A percentile compares a stretch with the other conserved stretches of the same genome.
Conservation (phyloP, 352 stramenopile species). For the Phytophthora podocarpi region DNA sequence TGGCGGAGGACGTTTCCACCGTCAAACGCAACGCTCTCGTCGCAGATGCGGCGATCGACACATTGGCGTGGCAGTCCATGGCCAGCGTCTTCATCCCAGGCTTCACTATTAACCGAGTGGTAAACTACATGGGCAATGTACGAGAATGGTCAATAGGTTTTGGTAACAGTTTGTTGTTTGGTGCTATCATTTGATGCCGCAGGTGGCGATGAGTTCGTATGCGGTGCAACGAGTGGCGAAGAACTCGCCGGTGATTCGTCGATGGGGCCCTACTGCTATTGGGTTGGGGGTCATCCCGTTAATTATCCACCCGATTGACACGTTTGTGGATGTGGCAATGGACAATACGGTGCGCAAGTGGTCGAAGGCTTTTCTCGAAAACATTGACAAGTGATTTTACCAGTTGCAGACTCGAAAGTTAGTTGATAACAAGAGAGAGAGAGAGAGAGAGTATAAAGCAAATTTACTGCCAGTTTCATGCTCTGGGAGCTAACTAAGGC, state of each 20-base stretch:
- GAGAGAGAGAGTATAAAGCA: too few relatives aligned
- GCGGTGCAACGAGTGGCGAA: constrained; percentile 43
- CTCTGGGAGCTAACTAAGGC: too few relatives aligned
- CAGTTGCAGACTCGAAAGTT: too few relatives aligned
- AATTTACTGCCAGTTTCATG: too few relatives aligned
- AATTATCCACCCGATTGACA: constrained; percentile 90
- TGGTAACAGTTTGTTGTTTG: too few relatives aligned
- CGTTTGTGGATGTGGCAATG: constrained; percentile 62
- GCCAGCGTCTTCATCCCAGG: constrained; percentile 84
- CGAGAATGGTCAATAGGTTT: too few relatives aligned
- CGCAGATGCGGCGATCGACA: constrained; percentile 59
- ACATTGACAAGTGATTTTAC: constrained; percentile 27
- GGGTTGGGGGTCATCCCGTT: constrained; percentile 84
- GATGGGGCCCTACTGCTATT: constrained; percentile 75
- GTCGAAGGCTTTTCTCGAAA: constrained; percentile 35
- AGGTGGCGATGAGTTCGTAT: constrained; percentile 51
- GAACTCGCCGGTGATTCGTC: constrained; percentile 49
- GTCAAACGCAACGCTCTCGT: constrained; percentile 42
- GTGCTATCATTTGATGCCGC: too few relatives aligned
- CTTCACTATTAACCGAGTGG: constrained; percentile 87
- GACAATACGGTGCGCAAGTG: constrained; percentile 59
- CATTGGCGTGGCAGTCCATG: constrained; percentile 85
- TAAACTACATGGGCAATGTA: constrained; percentile 18
- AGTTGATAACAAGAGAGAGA: too few relatives aligned
- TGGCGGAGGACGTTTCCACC: constrained; percentile 23